Evolutionary conservation across 371 early-diverging fungal genomes (phyloP), one percentile per base, ranked within the genome.

Genomic region (Actinomucor elegans): DNA sequence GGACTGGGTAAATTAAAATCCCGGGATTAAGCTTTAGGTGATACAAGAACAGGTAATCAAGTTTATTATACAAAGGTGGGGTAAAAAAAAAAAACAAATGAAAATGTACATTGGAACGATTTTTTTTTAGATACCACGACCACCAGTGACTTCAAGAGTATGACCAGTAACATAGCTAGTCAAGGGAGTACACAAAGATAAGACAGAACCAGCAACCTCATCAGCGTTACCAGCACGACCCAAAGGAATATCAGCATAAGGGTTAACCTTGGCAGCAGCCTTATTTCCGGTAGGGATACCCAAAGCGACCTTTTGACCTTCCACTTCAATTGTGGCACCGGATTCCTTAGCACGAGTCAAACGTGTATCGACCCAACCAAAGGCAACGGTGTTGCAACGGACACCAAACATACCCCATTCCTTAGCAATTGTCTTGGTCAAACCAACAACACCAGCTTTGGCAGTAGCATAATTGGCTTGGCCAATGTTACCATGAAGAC

Each of bases 291-390:
- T 75, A n/a, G 87, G 87, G 37, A 86, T 83, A 61, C 87, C 87
- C 9, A 86, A 70, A 4, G 81, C 69, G 42, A 86, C 79, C 78
- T 86, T 84, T 58, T 85, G 77, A 33, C 87, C 87, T 40, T 81
- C 77, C 35, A 86, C 78, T 36, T 81, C 80, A 53, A 86, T 80
- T 50, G 73, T 51, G 43, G 82, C 84, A 59, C 87, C 87, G 48
- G 78, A 59, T 64, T 84, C 87, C 77, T 86, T 86, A 54, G 87
- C 83, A 55, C 81, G 83, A 41, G 87, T 86, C 48, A 86, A 66
- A 60, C 85, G 85, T 29, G 87, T 86, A 47, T 86, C 85, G 38
- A 85, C 77, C 71, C 80, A 79, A 37, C 87, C 87, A 46, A 80
- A 85, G 18, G 84, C 86, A 57, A 85, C 80, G 12, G 81, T 80